Base-by-base conservation (phyloP, 305 asterid species). In the Euphrasia arctica region DNA sequence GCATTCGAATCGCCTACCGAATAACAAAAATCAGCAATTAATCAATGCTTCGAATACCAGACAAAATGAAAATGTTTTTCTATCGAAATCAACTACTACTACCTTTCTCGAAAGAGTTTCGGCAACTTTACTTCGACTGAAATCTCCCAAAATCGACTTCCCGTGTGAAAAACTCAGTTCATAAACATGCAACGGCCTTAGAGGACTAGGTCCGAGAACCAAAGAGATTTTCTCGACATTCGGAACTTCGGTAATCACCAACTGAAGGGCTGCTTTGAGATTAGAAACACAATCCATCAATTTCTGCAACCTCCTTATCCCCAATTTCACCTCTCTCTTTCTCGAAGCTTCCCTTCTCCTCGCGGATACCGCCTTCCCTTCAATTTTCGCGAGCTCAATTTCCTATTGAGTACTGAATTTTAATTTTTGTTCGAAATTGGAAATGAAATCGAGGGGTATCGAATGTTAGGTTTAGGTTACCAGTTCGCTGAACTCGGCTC, bases 141-240 rank as follows among this genome's bases (percentile, higher is more conserved):
- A 89, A 64, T 83, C 94, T 43, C 77, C 82, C 4, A 72, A 69
- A 70, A 74, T 67, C 25, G 67, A 66, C 68, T 72, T 77, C 45
- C 75, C 82, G 2, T 76, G 74, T 0, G 83, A 61, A 75, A 92
- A 86, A 63, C 76, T 78, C 79, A 89, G 75, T 70, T 92, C 98
- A 66, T 83, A 92, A 62, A 84, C 82, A 78, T 84, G 87, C 49
- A 80, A 69, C 32, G 98, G 97, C 79, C 97, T 85, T 60, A 85
- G 68, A 43, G 97, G 90, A 81, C 95, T 89, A 47, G 96, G 83
- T 49, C 98, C 98, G 63, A 92, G 85, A 66, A 85, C 83, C 74
- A 92, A 73, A 54, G 79, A 65, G n/a, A 86, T 75, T 59, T 75
- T 82, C 71, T 84, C 90, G 9, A 86, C 67, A 51, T 76, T 66